Conservation (phyloP, 805 yeast genomes). For the Saturnispora hagleri region DNA sequence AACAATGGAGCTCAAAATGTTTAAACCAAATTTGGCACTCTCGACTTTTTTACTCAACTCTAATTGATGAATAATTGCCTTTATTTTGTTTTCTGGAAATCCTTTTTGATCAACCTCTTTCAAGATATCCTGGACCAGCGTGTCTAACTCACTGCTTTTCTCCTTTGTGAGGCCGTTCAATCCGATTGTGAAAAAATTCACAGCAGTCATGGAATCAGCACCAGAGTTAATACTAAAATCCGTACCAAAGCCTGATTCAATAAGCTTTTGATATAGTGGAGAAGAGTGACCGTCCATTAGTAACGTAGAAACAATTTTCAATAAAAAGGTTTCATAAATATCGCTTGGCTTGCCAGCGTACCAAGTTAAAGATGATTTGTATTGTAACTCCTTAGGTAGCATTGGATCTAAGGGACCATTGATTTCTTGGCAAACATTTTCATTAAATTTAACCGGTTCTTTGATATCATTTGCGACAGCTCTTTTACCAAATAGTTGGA, state of each 20-base stretch:
- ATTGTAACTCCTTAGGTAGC: conserved; percentile 56
- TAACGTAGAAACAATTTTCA: conserved; percentile 61
- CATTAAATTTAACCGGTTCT: conserved; percentile 39
- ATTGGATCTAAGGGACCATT: conserved; percentile 81
- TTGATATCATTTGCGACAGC: conserved; percentile 24
- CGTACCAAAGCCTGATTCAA: conserved; percentile 76
- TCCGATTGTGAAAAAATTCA: conserved; percentile 75
- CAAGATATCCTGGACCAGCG: conserved; percentile 39
- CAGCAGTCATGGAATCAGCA: conserved; percentile 69
- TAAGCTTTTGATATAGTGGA: conserved; percentile 75
- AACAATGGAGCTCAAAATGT: conserved; percentile 59
- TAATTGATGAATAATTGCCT: conserved; percentile 80
- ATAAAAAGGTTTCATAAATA: conserved; percentile 58
- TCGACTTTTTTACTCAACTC: conserved; percentile 80
- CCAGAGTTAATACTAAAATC: conserved; percentile 88
- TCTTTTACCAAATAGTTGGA: conserved; percentile 46
- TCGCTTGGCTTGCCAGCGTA: conserved; percentile 65
- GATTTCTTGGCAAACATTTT: conserved; percentile 29
- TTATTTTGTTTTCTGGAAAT: conserved; percentile 53
- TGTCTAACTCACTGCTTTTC: conserved; percentile 39
- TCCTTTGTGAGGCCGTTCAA: conserved; percentile 59
- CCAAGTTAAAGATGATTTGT: conserved; percentile 84
- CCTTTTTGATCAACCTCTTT: conserved; percentile 33
- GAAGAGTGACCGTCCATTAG: conserved; percentile 89
- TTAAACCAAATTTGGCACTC: conserved; percentile 83